phyloP scores from a whole-genome alignment of 2,329 filamentous ascomycete species.

The Trichoderma sp. region DNA sequence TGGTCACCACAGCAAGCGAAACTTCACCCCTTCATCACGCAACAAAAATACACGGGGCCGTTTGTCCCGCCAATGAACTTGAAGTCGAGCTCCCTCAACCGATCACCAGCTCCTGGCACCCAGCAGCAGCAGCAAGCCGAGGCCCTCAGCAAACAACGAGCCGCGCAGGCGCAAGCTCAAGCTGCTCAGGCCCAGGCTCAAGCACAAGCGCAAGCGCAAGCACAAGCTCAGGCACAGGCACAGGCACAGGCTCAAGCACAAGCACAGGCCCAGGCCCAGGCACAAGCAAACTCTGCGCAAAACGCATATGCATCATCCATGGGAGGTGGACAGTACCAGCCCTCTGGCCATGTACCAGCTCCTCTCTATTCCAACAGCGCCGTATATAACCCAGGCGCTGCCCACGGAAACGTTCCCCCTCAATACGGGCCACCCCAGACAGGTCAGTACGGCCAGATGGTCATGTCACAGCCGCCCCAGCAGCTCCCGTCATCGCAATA shows the following conservation, averaged over 20 bases:
- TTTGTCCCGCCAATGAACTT: slow-evolving; percentile 98
- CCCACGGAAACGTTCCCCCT: slow-evolving; percentile 54
- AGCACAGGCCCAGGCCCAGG: slow-evolving; percentile 57
- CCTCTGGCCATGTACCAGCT: slow-evolving; percentile 49
- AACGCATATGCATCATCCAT: slow-evolving; percentile 54
- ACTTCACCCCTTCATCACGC: slow-evolving; percentile 95
- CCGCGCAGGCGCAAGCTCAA: slow-evolving; percentile 55
- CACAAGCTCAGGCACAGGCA: slow-evolving; percentile 64
- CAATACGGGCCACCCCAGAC: slow-evolving; percentile 70
- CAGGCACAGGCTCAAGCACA: slow-evolving; percentile 51
- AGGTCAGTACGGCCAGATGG: slow-evolving; percentile 69
- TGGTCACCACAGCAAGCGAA: slow-evolving; percentile 99
- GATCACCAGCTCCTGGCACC: slow-evolving; percentile 87
- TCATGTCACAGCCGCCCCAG: slow-evolving; percentile 62
- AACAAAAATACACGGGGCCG: slow-evolving; percentile 92
- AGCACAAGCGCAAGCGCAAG: slow-evolving; percentile 45
- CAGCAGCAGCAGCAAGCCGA: slow-evolving; percentile 96
- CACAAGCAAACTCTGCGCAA: slow-evolving; percentile 54
- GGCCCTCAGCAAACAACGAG: slow-evolving; percentile 87
- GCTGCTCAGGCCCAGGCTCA: slow-evolving; percentile 56
- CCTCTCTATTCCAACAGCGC: slow-evolving; percentile 80
- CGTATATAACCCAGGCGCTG: slow-evolving; percentile 66
- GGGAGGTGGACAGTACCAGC: slow-evolving; percentile 46
- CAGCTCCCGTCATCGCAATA: slow-evolving; percentile 67
- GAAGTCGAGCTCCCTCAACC: slow-evolving; percentile 78